A percentile compares a stretch with the other conserved stretches of the same genome.
phyloP scores from a whole-genome alignment of 495 filamentous ascomycete species.

The Podospora fimiseda region DNA sequence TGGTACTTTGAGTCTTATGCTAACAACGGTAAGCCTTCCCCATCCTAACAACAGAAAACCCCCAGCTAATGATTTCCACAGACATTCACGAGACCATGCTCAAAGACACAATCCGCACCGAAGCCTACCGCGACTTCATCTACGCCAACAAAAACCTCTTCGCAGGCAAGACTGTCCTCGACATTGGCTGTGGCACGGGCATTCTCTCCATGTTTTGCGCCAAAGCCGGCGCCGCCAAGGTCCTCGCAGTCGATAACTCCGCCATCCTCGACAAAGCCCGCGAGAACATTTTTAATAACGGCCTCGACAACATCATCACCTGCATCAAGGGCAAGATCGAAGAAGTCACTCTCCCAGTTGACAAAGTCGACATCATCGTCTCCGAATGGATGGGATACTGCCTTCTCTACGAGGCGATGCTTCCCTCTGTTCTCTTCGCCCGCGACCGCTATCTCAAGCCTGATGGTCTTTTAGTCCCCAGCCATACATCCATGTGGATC shows the following conservation, averaged over 20 bases:
- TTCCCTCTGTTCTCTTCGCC: conserved; percentile 91
- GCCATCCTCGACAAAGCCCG: conserved; percentile 93
- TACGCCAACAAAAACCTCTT: conserved; percentile 95
- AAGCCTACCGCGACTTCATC: conserved; percentile 94
- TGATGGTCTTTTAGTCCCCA: conserved; percentile 84
- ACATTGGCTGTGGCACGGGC: conserved; percentile 95
- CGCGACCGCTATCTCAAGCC: conserved; percentile 82
- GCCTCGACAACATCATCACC: conserved; percentile 77
- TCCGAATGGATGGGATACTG: conserved; percentile 99
- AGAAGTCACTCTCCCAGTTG: conserved; percentile 81
- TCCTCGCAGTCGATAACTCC: conserved; percentile 95
- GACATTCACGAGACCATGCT: conserved; percentile 92
- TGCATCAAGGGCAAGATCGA: conserved; percentile 94
- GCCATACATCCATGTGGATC: conserved; percentile 83
- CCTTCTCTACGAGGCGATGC: conserved; percentile 96
- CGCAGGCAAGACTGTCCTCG: conserved; percentile 94
- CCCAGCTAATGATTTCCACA: conserved; percentile 18
- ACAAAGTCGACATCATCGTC: conserved; percentile 95
- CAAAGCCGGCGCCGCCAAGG: conserved; percentile 84
- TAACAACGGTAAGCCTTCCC: conserved; percentile 54
- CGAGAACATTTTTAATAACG: conserved; percentile 83
- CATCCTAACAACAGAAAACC: neutral
- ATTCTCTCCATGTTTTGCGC: conserved; percentile 84
- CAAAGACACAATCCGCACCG: conserved; percentile 91
- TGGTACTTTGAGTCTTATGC: conserved; percentile 82